Base-by-base conservation (phyloP, 2,329 filamentous ascomycete species). In the Colletotrichum costaricense region DNA sequence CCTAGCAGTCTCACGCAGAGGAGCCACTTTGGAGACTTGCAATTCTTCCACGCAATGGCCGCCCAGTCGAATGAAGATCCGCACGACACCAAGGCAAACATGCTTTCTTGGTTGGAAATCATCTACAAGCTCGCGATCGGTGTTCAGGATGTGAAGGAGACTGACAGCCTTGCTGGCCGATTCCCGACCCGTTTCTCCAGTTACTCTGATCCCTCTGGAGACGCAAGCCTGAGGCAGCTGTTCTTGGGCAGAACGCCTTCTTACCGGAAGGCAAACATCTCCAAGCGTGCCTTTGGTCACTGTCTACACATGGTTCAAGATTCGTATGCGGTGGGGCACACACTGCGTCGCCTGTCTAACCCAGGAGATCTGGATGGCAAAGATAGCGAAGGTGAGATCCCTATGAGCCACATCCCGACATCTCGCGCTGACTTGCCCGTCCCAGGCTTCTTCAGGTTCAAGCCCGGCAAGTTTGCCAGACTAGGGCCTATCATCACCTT, bases 281-380 rank as follows among this genome's bases (percentile, higher is more conserved):
- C 22, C 19, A 49, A 57, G 24, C 57, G 74, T 5, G 74, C 74
- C 26, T 42, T 75, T 19, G 74, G 74, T 8, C 68, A 63, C 30
- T 69, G 64, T 55, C 38, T 75, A 5, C 74, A 75, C 58, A 42
- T 74, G 71, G 69, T 75, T 24, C 60, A 68, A 46, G 74, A 75
- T 60, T 75, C 74, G 9, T 75, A 66, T 54, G 74, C 74, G 1
- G 68, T 72, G 5, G 74, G 74, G 2, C 74, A 75, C 46, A 72
- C 72, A 3, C 68, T 65, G 16, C 26, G 74, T 14, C 28, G 49
- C 26, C 68, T 72, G 2, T 14, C 59, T 6, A 74, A 75, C 38
- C 26, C 16, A 5, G 35, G 46, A 12, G 59, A 63, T 16, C 22
- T 33, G 14, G 52, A 55, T 5, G 24, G 52, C 4, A 55, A 1